Percentiles rank a stretch among this genome's conserved stretches.
These are phyloP conservation scores for Chaetomium olivaceum DNA, from an alignment of 2,329 filamentous ascomycete species.

Conservation along the genomic window DNA sequence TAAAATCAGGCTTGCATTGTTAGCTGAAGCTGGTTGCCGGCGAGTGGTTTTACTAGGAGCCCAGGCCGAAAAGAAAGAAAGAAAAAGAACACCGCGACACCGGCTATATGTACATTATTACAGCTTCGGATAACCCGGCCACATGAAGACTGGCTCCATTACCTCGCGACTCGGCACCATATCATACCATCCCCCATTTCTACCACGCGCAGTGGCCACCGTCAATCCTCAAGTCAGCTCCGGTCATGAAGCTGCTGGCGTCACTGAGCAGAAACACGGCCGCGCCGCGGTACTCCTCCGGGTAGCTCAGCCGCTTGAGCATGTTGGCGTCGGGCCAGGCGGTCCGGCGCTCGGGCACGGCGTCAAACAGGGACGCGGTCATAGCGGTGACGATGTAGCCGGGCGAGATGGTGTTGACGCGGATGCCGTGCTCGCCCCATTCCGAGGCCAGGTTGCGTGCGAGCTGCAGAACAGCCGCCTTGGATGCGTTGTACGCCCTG, in stretches of 20 bases:
- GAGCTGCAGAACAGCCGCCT: slow-evolving; percentile 72
- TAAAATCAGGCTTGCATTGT: slow-evolving; percentile 12
- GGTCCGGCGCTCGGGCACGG: slow-evolving; percentile 65
- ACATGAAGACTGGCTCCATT: not conserved
- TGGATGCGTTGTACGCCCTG: slow-evolving; percentile 74
- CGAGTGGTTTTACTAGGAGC: not conserved
- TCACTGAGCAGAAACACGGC: slow-evolving; percentile 68
- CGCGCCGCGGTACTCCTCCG: slow-evolving; percentile 70
- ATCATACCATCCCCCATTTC: slow-evolving; percentile 9
- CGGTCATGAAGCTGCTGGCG: slow-evolving; percentile 71
- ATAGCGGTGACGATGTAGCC: slow-evolving; percentile 82
- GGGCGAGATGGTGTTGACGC: slow-evolving; percentile 78
- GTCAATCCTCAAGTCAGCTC: slow-evolving; percentile 68
- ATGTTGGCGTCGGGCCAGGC: slow-evolving; percentile 86
- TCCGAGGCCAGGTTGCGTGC: slow-evolving; percentile 69
- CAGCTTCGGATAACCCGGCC: slow-evolving; percentile 22
- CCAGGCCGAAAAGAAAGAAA: not conserved
- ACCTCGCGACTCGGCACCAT: not conserved
- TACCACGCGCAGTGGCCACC: slow-evolving; percentile 68
- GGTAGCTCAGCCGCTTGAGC: slow-evolving; percentile 68
- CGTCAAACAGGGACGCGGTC: slow-evolving; percentile 76
- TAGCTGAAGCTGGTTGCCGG: slow-evolving; percentile 6
- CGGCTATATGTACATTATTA: slow-evolving; percentile 24
- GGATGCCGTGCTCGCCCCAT: slow-evolving; percentile 71
- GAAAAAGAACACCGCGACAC: not conserved